Percentiles rank a stretch among this genome's conserved stretches.
Conservation (phyloP, 768 basidiomycete genomes). For the Tubosaeta sp. region DNA sequence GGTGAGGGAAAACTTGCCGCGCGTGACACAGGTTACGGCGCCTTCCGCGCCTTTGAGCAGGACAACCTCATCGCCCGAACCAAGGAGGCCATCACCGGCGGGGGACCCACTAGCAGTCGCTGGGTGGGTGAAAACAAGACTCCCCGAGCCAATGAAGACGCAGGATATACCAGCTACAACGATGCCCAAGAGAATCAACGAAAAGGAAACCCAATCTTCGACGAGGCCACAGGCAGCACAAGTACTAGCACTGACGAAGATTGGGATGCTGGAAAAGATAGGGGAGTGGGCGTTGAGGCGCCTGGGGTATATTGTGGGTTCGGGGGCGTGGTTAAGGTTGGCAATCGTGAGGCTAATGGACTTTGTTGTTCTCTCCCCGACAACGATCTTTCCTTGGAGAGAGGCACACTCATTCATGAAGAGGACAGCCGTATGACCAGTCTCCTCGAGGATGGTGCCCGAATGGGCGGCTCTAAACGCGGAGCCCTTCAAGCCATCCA, state of each 20-base stretch:
- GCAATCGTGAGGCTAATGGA: conserved; percentile 26
- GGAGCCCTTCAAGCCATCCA: conserved; percentile 31
- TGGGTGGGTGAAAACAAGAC: conserved; percentile 25
- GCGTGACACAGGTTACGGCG: conserved; percentile 31
- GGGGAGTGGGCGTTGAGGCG: conserved; percentile 20
- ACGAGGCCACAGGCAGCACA: conserved; percentile 28
- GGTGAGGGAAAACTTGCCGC: conserved; percentile 27
- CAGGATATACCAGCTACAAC: conserved; percentile 31
- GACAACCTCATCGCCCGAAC: conserved; percentile 21
- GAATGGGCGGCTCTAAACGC: conserved; percentile 31
- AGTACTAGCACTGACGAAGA: conserved; percentile 25
- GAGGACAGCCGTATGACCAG: conserved; percentile 28
- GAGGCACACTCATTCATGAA: conserved; percentile 23
- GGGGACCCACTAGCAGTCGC: conserved; percentile 23
- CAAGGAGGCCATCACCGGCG: conserved; percentile 30
- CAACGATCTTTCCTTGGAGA: conserved; percentile 9
- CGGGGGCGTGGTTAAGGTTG: conserved; percentile 23
- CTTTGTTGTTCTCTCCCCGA: conserved; percentile 22
- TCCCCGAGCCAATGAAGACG: conserved; percentile 32
- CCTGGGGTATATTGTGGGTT: conserved; percentile 10
- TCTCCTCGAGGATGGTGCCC: conserved; percentile 28
- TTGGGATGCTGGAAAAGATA: conserved; percentile 29
- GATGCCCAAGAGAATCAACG: conserved; percentile 34
- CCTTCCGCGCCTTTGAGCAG: conserved; percentile 28
- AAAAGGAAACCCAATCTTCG: conserved; percentile 32